Evolutionary conservation across 73 alveolate genomes (phyloP).

Genomic region (Tetrahymena elliotti): DNA sequence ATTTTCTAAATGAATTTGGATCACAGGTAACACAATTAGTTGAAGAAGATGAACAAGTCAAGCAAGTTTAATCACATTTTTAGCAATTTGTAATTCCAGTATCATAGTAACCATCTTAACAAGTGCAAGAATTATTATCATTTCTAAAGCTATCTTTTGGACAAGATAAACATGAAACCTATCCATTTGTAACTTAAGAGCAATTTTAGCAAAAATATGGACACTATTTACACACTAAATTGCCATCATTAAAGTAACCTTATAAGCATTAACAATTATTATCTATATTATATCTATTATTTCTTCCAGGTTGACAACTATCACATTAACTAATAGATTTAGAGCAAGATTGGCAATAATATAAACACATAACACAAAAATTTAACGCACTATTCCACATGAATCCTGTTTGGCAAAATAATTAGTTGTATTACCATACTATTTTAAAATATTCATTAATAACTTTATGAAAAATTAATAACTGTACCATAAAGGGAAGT

Average conservation of each 20-base stretch:
- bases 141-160: background rate
- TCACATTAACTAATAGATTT: background rate
- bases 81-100: background rate
- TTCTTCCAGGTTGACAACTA: background rate
- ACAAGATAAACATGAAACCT: background rate
- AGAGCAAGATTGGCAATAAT: background rate
- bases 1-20: background rate
- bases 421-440: background rate
- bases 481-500: background rate
- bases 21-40: background rate
- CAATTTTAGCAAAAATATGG: background rate
- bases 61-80: background rate
- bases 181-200: background rate
- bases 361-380: background rate
- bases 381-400: background rate
- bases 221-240: background rate
- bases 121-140: background rate
- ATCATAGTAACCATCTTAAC: background rate
- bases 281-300: background rate
- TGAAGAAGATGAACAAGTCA: background rate
- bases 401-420: background rate
- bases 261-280: background rate
- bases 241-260: background rate
- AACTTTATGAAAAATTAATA: too few relatives aligned
- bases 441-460: too few relatives aligned